Base-by-base conservation (phyloP, 2,329 filamentous ascomycete species). In the Beauveria rudraprayagi region DNA sequence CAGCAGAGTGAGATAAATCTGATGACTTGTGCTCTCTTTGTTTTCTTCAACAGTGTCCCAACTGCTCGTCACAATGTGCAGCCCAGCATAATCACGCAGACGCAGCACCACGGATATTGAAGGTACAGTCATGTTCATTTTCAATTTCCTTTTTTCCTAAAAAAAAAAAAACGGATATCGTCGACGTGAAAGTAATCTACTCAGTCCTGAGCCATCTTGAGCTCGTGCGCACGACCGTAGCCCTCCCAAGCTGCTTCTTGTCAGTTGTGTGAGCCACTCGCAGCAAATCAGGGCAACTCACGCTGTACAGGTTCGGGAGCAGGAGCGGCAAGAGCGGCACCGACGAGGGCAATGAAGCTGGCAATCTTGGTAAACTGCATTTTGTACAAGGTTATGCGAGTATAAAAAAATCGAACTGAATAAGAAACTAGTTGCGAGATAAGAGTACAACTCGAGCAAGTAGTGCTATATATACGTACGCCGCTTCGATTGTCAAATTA, bases 151-250 rank as follows among this genome's bases (percentile, higher is more conserved):
- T 30, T 30, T 9, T 30, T 30, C 11, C 10, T 11, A 2, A 2
- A 24, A 24, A 24, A 24, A 24, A 24, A 24, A 24, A 2, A 30
- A 11, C 9, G 3, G 11, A 11, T 5, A 4, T 5, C 3, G 2
- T 34, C 3, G 30, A 4, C 10, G 10, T 11, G 3, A 34, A 11
- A 34, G 5, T 34, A 5, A n/a, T 4, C 24, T 6, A 4, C 16
- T 37, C 16, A 54, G 37, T 54, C 52, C 14, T 54, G 52, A 28
- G 52, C 52, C 52, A 54, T 54, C 52, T 54, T 54, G 34, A 54
- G 52, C 19, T 16, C 22, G 16, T 54, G 52, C 9, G 34, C 34
- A 19, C 37, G 34, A 8, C 34, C 34, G 37, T 54, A 54, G n/a
- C 34, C 37, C 22, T 54, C 34, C 52, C 52, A 54, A 14, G 52